phyloP scores from a whole-genome alignment of 305 asterid genomes.

The Striga hermonthica region DNA sequence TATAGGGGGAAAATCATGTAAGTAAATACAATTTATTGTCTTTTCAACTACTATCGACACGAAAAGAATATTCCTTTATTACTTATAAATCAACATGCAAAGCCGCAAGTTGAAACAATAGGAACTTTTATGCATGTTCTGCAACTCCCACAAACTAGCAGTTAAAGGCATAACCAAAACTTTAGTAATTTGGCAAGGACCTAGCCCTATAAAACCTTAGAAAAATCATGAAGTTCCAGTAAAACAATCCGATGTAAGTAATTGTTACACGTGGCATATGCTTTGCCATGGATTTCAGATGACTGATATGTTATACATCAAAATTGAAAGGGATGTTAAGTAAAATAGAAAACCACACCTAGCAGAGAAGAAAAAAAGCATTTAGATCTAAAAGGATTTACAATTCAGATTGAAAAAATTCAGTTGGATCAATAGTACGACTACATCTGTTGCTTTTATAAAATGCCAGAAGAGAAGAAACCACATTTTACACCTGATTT shows the following conservation, averaged over 20 bases:
- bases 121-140: conserved; percentile 11
- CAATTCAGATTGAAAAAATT: conserved; percentile 17
- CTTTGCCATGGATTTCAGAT: conserved; percentile 7
- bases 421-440: conserved; percentile 14
- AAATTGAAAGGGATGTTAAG: conserved; percentile 18
- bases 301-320: neutral
- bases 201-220: conserved; percentile 15
- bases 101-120: conserved; percentile 10
- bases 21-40: conserved; percentile 20
- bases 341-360: conserved; percentile 3
- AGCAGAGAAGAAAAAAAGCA: conserved; percentile 19
- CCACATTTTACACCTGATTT: conserved; percentile 17
- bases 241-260: conserved; percentile 13
- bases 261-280: conserved; percentile 12
- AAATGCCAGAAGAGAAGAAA: conserved; percentile 19
- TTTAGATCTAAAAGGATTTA: conserved; percentile 18
- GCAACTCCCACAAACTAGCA: conserved; percentile 21
- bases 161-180: conserved; percentile 14
- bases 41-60: neutral
- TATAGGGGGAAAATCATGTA: conserved; percentile 33
- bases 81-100: neutral
- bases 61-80: neutral
- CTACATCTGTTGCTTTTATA: conserved; percentile 17
- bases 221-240: conserved; percentile 23
- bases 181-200: conserved; percentile 20